Evolutionary conservation across 371 early-diverging fungal species (phyloP).

Genomic region (Zychaea mexicana): DNA sequence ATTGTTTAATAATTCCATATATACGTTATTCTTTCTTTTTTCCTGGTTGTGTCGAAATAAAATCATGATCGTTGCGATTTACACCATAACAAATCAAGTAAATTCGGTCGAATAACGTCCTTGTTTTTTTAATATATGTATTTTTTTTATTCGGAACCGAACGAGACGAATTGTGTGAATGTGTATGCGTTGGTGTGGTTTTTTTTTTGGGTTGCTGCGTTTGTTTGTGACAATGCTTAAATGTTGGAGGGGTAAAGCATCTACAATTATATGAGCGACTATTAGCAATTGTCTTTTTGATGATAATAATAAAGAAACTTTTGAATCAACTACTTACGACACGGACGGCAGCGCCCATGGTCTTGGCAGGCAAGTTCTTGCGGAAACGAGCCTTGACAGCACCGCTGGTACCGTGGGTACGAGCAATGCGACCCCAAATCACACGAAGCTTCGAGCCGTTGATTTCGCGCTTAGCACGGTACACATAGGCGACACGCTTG

Average conservation of each 20-base stretch:
- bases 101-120: too few species aligned
- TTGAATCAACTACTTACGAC: constrained; percentile 72
- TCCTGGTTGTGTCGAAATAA: too few species aligned
- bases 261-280: background rate
- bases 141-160: background rate
- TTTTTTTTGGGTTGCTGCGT: background rate
- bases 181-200: background rate
- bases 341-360: constrained; percentile 91
- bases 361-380: constrained; percentile 93
- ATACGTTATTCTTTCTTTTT: too few species aligned
- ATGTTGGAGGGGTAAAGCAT: constrained; percentile 15
- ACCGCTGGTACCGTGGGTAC: constrained; percentile 95
- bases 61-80: too few species aligned
- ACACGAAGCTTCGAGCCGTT: constrained; percentile 93
- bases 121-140: background rate
- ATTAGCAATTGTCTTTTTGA: background rate
- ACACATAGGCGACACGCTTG: constrained; percentile 84
- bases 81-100: too few species aligned
- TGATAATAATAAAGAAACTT: too few species aligned
- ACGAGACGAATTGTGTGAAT: too few species aligned
- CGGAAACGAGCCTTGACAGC: constrained; percentile 97
- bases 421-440: constrained; percentile 97
- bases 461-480: constrained; percentile 86
- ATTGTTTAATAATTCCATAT: too few species aligned
- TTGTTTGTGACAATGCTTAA: background rate